phyloP scores from a whole-genome alignment of 129 eudicot genomes.

The Pulicaria dysenterica region DNA sequence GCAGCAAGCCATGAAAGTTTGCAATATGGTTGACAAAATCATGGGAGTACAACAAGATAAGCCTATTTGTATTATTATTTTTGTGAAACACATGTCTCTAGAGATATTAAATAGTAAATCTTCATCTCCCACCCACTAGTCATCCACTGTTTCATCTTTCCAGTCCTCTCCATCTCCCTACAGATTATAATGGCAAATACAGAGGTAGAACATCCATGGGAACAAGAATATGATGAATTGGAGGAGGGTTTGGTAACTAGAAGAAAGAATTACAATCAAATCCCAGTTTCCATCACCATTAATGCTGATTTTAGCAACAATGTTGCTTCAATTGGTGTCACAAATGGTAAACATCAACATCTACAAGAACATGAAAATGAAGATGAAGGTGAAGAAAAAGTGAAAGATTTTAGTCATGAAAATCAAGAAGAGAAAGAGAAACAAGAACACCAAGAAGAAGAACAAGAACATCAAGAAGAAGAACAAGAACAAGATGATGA shows the following conservation, averaged over 20 bases:
- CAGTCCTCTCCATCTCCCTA: background rate
- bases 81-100: background rate
- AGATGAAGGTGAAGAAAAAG: background rate
- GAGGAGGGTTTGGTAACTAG: constrained; percentile 24
- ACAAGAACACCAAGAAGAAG: background rate
- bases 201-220: constrained; percentile 11
- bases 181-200: constrained; percentile 8
- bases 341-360: constrained; percentile 14
- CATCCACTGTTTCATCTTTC: background rate
- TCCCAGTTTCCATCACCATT: constrained; percentile 6
- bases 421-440: too few species aligned
- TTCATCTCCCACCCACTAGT: background rate
- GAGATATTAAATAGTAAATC: background rate
- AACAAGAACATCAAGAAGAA: background rate
- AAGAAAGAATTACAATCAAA: constrained; percentile 22
- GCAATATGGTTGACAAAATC: background rate
- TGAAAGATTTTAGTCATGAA: background rate
- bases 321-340: constrained; percentile 4
- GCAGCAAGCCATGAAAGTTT: too few species aligned
- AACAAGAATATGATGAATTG: constrained; percentile 12
- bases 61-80: background rate
- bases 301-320: background rate
- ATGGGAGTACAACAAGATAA: constrained; percentile 24
- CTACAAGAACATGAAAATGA: background rate
- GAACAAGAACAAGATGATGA: background rate